phyloP scores from a whole-genome alignment of 202 grass and related monocot genomes.

The Hordeum pubiflorum region DNA sequence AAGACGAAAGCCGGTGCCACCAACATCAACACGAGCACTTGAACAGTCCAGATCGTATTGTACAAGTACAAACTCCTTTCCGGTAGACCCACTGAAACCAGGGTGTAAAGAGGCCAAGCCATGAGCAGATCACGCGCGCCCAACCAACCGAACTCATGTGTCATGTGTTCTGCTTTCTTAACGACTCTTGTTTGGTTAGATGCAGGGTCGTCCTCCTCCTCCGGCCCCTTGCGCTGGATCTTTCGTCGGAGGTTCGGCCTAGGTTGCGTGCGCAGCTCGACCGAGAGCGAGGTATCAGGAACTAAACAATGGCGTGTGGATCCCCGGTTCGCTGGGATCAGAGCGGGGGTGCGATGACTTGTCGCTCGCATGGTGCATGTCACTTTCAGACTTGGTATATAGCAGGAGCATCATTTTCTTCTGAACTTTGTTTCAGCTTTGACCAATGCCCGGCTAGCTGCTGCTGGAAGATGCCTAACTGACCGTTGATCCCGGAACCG shows the following conservation, averaged over 20 bases:
- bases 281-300: background rate
- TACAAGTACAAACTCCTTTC: background rate
- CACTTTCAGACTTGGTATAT: background rate
- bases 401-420: background rate
- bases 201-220: background rate
- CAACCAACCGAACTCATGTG: background rate
- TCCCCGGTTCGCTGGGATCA: background rate
- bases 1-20: background rate
- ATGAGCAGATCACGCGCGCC: background rate
- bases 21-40: background rate
- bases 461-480: background rate
- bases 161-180: background rate
- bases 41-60: background rate
- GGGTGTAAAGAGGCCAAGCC: background rate
- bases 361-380: background rate
- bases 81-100: background rate
- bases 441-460: background rate
- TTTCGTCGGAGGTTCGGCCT: background rate
- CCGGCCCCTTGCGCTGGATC: background rate
- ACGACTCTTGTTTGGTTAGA: background rate
- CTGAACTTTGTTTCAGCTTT: background rate
- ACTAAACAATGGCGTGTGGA: background rate
- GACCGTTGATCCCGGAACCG: constrained; percentile 8
- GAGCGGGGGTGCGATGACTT: background rate
- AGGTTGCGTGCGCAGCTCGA: background rate